phyloP scores from a whole-genome alignment of 2,329 filamentous ascomycete species.

The Onygenales sp. region DNA sequence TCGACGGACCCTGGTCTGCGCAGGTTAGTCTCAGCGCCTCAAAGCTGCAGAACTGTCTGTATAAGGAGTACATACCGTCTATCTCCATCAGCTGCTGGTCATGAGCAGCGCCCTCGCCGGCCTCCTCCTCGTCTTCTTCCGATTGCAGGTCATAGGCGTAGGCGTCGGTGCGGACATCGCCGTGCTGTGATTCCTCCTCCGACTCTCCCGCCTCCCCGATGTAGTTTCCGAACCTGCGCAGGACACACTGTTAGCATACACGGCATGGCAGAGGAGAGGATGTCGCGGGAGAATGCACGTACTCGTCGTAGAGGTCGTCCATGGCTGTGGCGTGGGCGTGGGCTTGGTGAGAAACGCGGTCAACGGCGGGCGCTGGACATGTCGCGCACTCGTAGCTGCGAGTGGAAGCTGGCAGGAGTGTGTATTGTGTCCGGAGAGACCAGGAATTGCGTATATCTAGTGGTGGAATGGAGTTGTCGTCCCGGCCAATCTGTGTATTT shows the following conservation, averaged over 20 bases:
- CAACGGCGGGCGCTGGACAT: no score
- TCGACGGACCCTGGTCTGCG: slow-evolving; percentile 72
- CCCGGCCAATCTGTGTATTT: slow-evolving; percentile 2
- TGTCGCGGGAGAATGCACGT: slow-evolving; percentile 14
- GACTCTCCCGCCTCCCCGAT: slow-evolving; percentile 88
- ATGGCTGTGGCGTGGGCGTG: slow-evolving; percentile 39
- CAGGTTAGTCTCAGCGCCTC: slow-evolving; percentile 15
- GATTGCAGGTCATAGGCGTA: slow-evolving; percentile 69
- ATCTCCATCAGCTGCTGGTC: slow-evolving; percentile 90
- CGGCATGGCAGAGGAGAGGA: neutral
- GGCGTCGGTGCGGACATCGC: slow-evolving; percentile 65
- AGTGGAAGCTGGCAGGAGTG: no score
- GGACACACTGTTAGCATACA: slow-evolving; percentile 16
- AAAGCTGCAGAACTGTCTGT: neutral
- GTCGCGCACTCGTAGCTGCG: no score
- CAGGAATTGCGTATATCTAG: no score
- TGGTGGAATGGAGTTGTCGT: no score
- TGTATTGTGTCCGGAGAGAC: no score
- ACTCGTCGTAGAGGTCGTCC: slow-evolving; percentile 98
- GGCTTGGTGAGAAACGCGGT: slow-evolving; percentile 5
- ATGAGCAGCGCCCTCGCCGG: slow-evolving; percentile 49
- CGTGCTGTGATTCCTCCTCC: slow-evolving; percentile 72
- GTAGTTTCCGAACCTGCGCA: slow-evolving; percentile 83
- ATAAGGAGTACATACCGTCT: slow-evolving; percentile 48
- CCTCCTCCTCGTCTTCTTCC: slow-evolving; percentile 51